Base-by-base conservation (phyloP, 1,284 basidiomycete species). In the Trametes versicolor region DNA sequence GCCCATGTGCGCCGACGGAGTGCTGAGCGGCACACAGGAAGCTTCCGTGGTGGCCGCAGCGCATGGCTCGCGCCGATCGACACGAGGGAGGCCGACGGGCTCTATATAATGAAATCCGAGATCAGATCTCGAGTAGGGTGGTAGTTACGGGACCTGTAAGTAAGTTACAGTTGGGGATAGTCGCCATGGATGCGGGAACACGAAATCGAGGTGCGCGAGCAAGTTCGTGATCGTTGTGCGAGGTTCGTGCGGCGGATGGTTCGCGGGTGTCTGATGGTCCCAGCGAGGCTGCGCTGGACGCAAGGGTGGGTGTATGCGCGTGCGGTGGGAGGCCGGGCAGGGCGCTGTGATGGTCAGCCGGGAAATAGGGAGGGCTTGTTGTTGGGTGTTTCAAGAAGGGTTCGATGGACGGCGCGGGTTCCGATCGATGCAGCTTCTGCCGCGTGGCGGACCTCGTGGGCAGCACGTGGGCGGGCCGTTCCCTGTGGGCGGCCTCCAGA, bases 371-470 rank as follows among this genome's bases (percentile, higher is more conserved):
- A 55, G 58, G 59, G n/a, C 41, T 43, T 61, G 55, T 61, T 55
- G 27, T 58, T 56, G 36, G 60, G 65, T 60, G 59, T 63, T 60
- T 58, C 61, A 64, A 64, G 65, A 66, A 65, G 56, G 29, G 41
- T 50, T 50, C 43, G 53, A 57, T 23, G 39, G 39, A 27, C 34
- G 27, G 39, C n/a, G 47, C 53, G 19, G 23, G 32, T 60, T 62
- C 67, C 61, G 68, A 73, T 71, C 69, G 70, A 72, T 70, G 55
- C 54, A 63, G 58, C 54, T 48, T 57, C 48, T 52, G 65, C 61
- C 69, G 65, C 70, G 71, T 69, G 67, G 66, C 12, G 13, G 52
- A 64, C 70, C 73, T 74, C 73, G 73, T 74, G 73, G 72, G 32
- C 25, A 56, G 68, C 73, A 73, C 72, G 73, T 74, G 73, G 72